These are phyloP conservation scores for Metschnikowia henanensis DNA, from an alignment of 805 yeast species.

Conservation along the genomic window DNA sequence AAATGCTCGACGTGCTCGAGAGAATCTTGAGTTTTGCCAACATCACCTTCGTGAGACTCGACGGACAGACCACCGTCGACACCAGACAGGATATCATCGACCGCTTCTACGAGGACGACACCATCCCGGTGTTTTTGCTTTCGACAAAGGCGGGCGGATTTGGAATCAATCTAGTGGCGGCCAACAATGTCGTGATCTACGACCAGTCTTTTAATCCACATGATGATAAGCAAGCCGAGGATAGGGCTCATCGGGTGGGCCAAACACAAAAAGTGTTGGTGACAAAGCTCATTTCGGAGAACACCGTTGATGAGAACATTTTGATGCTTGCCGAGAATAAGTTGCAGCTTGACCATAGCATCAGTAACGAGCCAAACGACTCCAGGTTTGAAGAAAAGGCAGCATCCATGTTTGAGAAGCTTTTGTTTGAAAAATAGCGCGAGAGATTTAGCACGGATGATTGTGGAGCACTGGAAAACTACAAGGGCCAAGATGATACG, in stretches of 20 bases:
- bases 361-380: slow-evolving; percentile 45
- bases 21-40: slow-evolving; percentile 71
- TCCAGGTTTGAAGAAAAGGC: slow-evolving; percentile 52
- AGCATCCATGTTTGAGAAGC: slow-evolving; percentile 49
- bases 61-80: slow-evolving; percentile 90
- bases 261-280: slow-evolving; percentile 96
- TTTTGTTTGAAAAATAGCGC: slow-evolving; percentile 36
- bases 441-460: too few relatives aligned
- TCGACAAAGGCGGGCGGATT: slow-evolving; percentile 99
- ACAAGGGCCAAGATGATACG: too few relatives aligned
- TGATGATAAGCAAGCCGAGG: slow-evolving; percentile 95
- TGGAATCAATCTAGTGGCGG: slow-evolving; percentile 96
- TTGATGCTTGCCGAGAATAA: slow-evolving; percentile 90
- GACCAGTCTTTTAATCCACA: slow-evolving; percentile 99
- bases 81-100: slow-evolving; percentile 94
- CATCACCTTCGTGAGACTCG: slow-evolving; percentile 81
- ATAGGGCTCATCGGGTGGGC: slow-evolving; percentile 99
- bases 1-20: slow-evolving; percentile 89
- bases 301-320: slow-evolving; percentile 94
- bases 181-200: slow-evolving; percentile 81
- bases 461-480: too few relatives aligned
- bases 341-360: slow-evolving; percentile 75
- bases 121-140: slow-evolving; percentile 83
- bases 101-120: slow-evolving; percentile 79
- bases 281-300: slow-evolving; percentile 90